phyloP scores from a whole-genome alignment of 2,329 filamentous ascomycete species.

The Fusarium sacchari region DNA sequence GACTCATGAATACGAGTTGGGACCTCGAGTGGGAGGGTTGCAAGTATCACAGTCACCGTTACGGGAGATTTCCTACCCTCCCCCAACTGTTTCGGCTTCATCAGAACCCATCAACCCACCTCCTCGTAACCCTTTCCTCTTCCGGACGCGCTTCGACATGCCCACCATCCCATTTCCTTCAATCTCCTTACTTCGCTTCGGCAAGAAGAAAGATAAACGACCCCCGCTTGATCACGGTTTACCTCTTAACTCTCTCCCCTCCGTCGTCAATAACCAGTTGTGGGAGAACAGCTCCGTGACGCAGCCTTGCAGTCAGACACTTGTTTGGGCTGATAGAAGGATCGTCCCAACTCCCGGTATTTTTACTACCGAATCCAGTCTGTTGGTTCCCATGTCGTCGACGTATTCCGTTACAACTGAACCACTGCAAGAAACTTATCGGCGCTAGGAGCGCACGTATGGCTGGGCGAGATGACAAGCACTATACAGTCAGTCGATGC shows the following conservation, averaged over 20 bases:
- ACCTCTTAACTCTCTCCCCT: conserved; percentile 26
- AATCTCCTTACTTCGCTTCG: conserved; percentile 30
- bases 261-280: conserved; percentile 7
- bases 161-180: conserved; percentile 32
- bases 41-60: not conserved
- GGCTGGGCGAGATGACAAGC: conserved; percentile 21
- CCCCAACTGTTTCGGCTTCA: not conserved
- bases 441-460: conserved; percentile 35
- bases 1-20: conserved; percentile 20
- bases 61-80: not conserved
- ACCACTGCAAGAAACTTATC: conserved; percentile 42
- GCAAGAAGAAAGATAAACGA: conserved; percentile 14
- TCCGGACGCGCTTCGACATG: conserved; percentile 48
- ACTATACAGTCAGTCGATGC: not conserved
- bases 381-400: conserved; percentile 13
- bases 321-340: conserved; percentile 44
- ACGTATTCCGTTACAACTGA: conserved; percentile 38
- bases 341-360: conserved; percentile 1
- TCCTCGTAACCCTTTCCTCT: conserved; percentile 48
- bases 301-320: conserved; percentile 36
- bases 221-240: conserved; percentile 1
- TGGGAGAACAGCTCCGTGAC: conserved; percentile 19
- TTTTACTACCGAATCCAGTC: conserved; percentile 6
- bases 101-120: conserved; percentile 19
- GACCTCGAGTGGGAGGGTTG: not conserved